Evolutionary conservation across 257 asterid genomes (phyloP).

Genomic region (Coffea eugenioides): DNA sequence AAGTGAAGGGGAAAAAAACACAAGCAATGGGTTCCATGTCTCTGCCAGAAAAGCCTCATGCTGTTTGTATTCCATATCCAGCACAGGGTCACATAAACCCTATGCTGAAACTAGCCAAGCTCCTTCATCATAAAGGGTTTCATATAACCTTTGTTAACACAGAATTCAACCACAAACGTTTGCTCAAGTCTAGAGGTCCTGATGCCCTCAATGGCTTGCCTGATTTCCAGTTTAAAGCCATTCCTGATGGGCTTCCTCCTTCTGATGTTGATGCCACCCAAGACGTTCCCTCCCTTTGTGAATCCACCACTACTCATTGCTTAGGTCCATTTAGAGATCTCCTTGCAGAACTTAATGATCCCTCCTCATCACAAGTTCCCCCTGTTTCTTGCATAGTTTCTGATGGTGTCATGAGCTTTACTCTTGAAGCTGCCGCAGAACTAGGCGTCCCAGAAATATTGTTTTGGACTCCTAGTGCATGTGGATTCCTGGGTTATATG

Average conservation of each 20-base stretch:
- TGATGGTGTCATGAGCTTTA: slow-evolving; percentile 25
- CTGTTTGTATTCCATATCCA: slow-evolving; percentile 35
- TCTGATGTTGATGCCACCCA: slow-evolving; percentile 31
- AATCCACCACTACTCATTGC: slow-evolving; percentile 23
- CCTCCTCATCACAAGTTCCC: slow-evolving; percentile 18
- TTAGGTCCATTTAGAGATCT: slow-evolving; percentile 23
- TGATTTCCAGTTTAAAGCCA: slow-evolving; percentile 26
- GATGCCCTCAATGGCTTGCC: slow-evolving; percentile 26
- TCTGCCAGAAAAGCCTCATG: slow-evolving; percentile 27
- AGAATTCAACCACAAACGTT: slow-evolving; percentile 27
- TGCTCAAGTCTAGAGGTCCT: slow-evolving; percentile 29
- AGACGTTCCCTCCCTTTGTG: slow-evolving; percentile 21
- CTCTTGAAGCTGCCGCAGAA: slow-evolving; percentile 29
- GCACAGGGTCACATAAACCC: slow-evolving; percentile 39
- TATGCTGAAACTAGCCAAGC: slow-evolving; percentile 32
- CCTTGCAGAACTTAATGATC: slow-evolving; percentile 15
- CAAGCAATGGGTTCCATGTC: slow-evolving; percentile 23
- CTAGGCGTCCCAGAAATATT: slow-evolving; percentile 27
- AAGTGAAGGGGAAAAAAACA: background rate
- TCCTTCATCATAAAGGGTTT: slow-evolving; percentile 31
- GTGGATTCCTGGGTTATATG: slow-evolving; percentile 21
- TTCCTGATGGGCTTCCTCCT: slow-evolving; percentile 39
- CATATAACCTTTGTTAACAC: slow-evolving; percentile 32
- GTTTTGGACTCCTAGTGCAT: slow-evolving; percentile 27
- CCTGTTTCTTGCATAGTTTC: slow-evolving; percentile 32